Base-by-base conservation (phyloP, 345 rosid species). In the Jatropha curcas region DNA sequence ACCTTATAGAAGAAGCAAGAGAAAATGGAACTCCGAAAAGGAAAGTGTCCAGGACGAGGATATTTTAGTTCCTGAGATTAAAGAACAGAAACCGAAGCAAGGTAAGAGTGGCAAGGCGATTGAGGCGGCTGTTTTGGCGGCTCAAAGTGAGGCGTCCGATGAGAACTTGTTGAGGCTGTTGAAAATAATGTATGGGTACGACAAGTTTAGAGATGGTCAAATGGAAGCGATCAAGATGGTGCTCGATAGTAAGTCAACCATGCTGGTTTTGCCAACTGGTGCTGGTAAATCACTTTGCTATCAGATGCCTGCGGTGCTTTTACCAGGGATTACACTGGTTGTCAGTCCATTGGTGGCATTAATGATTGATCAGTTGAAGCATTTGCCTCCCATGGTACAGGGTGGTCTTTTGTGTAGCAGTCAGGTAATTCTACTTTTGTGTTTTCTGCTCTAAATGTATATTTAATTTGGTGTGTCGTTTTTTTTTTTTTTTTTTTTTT, bases 321-420 rank as follows among this genome's bases (percentile, higher is more conserved):
- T 92, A 41, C 84, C 89, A 0, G 99, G 99, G 25, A 79, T 91
- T 45, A 92, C 96, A 0, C 81, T 95, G 66, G 92, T 89, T 12
- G 89, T 89, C 55, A 86, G 92, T 63, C 94, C 94, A 4, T 78
- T 89, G 65, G 92, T 95, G 66, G 93, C 99, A 10, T 66, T 95
- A 86, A 95, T 95, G 99, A 85, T 91, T 63, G 99, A 95, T 83
- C 98, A 92, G 85, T 81, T 95, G 77, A 95, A 85, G 61, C 98
- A 89, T 76, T 77, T 95, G 83, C 99, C 97, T 78, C 77, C 84
- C 0, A 60, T 79, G 67, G 82, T 92, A 27, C 85, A 35, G 27
- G 99, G 99, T 37, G 88, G 92, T 62, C 82, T 95, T 55, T 83
- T 92, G 77, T 81, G 96, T 71, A 88, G 96, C 80, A 84, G 85